Percentiles rank a stretch among this genome's conserved stretches.
These are phyloP conservation scores for Saksenaea oblongispora DNA, from an alignment of 371 early-diverging fungal species.

Conservation along the genomic window DNA sequence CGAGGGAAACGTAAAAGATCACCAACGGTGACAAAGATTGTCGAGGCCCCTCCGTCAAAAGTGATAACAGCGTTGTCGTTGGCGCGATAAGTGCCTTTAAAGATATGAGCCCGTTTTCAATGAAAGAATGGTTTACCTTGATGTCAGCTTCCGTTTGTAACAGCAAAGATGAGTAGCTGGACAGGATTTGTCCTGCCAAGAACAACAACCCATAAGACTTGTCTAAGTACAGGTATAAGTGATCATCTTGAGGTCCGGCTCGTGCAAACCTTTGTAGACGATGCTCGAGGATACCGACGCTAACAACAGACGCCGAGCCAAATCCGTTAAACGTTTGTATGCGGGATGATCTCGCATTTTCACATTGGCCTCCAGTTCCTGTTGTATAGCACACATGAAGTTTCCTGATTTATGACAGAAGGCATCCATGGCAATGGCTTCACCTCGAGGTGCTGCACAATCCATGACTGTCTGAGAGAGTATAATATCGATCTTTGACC, in stretches of 20 bases:
- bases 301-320: constrained; percentile 25
- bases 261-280: constrained; percentile 28
- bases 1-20: constrained; percentile 14
- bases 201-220: constrained; percentile 8
- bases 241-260: too few relatives aligned
- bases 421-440: constrained; percentile 17
- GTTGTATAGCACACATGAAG: constrained; percentile 21
- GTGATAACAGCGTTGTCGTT: constrained; percentile 12
- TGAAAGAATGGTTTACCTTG: neutral
- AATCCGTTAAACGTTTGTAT: constrained; percentile 2
- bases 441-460: constrained; percentile 12
- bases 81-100: neutral
- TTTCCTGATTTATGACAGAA: constrained; percentile 29
- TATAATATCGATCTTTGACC: constrained; percentile 23
- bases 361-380: constrained; percentile 1
- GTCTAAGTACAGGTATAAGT: constrained; percentile 7
- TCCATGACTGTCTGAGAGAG: constrained; percentile 34
- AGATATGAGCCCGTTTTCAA: neutral
- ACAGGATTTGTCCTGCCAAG: constrained; percentile 22
- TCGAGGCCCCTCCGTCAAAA: constrained; percentile 21
- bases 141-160: neutral
- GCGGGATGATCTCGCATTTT: neutral
- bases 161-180: constrained; percentile 4
- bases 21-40: constrained; percentile 10
- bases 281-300: constrained; percentile 31